phyloP scores from a whole-genome alignment of 257 asterid species.

The Thymus quinquecostatus region DNA sequence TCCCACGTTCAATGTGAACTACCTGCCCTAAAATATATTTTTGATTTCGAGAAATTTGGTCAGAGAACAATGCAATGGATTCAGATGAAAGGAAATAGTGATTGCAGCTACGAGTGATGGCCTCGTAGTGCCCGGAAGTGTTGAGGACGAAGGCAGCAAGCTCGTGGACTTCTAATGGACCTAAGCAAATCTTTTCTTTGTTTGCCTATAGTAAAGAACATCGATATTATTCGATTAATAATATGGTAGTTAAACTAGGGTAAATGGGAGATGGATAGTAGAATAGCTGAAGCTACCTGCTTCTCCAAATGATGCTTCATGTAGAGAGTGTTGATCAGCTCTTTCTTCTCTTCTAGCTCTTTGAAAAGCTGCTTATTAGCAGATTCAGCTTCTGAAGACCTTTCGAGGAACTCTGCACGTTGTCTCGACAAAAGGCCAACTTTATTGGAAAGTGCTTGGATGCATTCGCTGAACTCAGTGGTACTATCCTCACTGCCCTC shows the following conservation, averaged over 20 bases:
- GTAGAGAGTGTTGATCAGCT: constrained; percentile 58
- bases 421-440: constrained; percentile 62
- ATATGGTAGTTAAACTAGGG: not conserved
- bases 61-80: constrained; percentile 71
- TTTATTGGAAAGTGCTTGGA: constrained; percentile 67
- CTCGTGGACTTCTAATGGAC: constrained; percentile 63
- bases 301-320: constrained; percentile 69
- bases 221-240: not conserved
- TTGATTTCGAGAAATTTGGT: constrained; percentile 59
- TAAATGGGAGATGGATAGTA: too few species aligned
- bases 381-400: constrained; percentile 63
- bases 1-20: constrained; percentile 73
- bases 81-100: constrained; percentile 77
- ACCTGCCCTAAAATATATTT: constrained; percentile 76
- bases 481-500: constrained; percentile 59
- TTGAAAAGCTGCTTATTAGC: constrained; percentile 53
- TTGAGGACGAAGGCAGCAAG: constrained; percentile 78
- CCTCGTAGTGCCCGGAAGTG: constrained; percentile 69
- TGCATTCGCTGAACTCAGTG: constrained; percentile 61
- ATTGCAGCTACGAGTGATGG: constrained; percentile 61
- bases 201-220: constrained; percentile 45
- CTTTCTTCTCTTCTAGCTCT: constrained; percentile 71
- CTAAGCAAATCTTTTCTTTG: constrained; percentile 73
- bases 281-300: constrained; percentile 48
- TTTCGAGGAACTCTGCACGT: constrained; percentile 54